Percentiles rank a stretch among this genome's conserved stretches.
These are phyloP conservation scores for Ceratopteris richardii DNA, from an alignment of 75 land plant genomes.

Conservation along the genomic window DNA sequence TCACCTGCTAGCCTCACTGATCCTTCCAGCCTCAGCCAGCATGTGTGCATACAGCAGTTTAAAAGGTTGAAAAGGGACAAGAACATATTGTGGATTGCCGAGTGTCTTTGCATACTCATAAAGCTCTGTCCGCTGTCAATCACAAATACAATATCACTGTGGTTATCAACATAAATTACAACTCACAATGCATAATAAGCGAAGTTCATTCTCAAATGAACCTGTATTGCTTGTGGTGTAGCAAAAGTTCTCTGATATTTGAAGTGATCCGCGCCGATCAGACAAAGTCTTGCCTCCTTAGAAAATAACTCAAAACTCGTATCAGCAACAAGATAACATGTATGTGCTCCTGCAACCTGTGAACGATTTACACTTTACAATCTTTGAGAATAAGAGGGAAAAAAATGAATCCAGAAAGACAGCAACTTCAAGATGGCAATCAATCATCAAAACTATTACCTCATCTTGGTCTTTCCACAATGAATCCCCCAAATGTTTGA, in stretches of 20 bases:
- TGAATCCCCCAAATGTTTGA: constrained; percentile 82
- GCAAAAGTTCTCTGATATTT: constrained; percentile 83
- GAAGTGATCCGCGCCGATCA: constrained; percentile 92
- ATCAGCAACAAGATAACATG: constrained; percentile 92
- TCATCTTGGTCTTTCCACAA: constrained; percentile 84
- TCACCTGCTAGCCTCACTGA: constrained; percentile 75
- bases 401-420: too few species aligned
- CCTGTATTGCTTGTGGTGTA: constrained; percentile 94
- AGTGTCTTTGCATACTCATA: constrained; percentile 87
- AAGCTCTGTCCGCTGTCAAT: constrained; percentile 81
- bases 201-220: neutral
- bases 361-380: too few species aligned
- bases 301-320: constrained; percentile 77
- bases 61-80: constrained; percentile 89
- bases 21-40: constrained; percentile 89
- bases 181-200: neutral
- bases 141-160: neutral
- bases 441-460: constrained; percentile 24
- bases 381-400: too few species aligned
- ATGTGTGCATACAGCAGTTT: constrained; percentile 91
- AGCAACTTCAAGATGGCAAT: too few species aligned
- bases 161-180: neutral
- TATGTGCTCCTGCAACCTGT: constrained; percentile 89
- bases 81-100: constrained; percentile 80
- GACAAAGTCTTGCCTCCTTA: constrained; percentile 72